Conservation (phyloP, 129 eudicot genomes). For the carrot (Daucus carota) region DH1_v3.0 NC_030383.2:5801001-5801500, state of each 20-base stretch:
- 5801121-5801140: background rate
- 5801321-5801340: slow-evolving; percentile 7
- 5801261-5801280: background rate
- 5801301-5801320: background rate
- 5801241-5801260: background rate
- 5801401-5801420: background rate
- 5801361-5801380: background rate
- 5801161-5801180: background rate
- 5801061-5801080: too few relatives aligned
- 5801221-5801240: background rate
- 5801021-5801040: too few relatives aligned
- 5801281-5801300: background rate
- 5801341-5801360: background rate
- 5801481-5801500: background rate
- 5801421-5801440: background rate
- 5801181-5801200: background rate
- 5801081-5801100: background rate
- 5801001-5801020: too few relatives aligned
- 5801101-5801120: background rate
- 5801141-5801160: background rate
- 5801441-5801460: background rate
- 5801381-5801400: background rate
- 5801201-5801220: background rate
- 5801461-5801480: background rate
- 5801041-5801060: too few relatives aligned